Evolutionary conservation across 495 filamentous ascomycete species (phyloP).

Genomic region (Podospora tetraspora): DNA sequence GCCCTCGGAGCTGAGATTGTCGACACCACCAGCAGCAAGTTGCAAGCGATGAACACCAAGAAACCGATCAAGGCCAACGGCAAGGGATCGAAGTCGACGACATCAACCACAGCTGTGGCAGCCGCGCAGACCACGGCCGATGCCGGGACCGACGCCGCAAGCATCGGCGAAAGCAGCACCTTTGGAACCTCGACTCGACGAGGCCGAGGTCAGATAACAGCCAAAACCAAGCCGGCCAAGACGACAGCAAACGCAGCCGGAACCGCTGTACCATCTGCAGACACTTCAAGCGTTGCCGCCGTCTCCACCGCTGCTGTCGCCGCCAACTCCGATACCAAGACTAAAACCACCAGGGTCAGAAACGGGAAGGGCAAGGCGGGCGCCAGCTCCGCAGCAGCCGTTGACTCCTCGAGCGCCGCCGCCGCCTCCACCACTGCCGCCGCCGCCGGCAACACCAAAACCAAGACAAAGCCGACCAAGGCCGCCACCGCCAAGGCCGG

Average conservation of each 20-base stretch:
- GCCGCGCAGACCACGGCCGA: neutral
- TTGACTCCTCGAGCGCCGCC: neutral
- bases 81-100: neutral
- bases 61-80: slow-evolving; percentile 6
- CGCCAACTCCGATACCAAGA: neutral
- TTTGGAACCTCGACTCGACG: neutral
- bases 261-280: neutral
- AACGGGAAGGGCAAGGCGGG: neutral
- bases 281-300: neutral
- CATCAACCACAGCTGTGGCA: neutral
- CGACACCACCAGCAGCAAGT: neutral
- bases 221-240: slow-evolving; percentile 2
- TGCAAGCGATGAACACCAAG: neutral
- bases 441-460: neutral
- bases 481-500: slow-evolving; percentile 1
- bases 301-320: neutral
- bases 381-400: neutral
- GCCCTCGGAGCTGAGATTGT: neutral
- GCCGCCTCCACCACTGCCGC: neutral
- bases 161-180: neutral
- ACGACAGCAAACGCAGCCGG: neutral
- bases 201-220: neutral
- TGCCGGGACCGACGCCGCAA: neutral
- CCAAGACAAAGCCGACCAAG: neutral
- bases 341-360: neutral